These are phyloP conservation scores for Tricholoma sp. DNA, from an alignment of 768 basidiomycete species.

Conservation along the genomic window DNA sequence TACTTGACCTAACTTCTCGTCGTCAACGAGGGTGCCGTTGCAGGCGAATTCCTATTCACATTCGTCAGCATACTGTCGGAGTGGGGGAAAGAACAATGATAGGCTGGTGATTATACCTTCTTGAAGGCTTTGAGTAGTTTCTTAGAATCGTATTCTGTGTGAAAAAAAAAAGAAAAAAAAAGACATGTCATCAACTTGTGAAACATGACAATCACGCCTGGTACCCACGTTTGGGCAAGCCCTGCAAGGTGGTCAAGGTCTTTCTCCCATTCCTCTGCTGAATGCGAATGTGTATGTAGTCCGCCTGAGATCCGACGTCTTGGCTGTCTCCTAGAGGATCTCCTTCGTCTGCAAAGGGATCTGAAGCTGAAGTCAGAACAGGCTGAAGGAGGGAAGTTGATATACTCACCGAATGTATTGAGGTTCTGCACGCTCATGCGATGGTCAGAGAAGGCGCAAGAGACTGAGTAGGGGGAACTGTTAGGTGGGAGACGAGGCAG, in stretches of 20 bases:
- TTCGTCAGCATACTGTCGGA: constrained; percentile 1
- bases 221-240: constrained; percentile 79
- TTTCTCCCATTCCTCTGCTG: constrained; percentile 99
- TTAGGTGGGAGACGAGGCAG: constrained; percentile 20
- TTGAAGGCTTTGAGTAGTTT: constrained; percentile 99
- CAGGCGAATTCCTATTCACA: constrained; percentile 85
- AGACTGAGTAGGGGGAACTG: constrained; percentile 29
- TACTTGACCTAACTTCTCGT: constrained; percentile 94
- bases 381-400: constrained; percentile 11
- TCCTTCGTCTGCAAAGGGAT: constrained; percentile 95
- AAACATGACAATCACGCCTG: background rate
- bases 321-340: constrained; percentile 70
- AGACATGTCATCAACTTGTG: constrained; percentile 7
- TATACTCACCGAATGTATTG: constrained; percentile 64
- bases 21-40: constrained; percentile 94
- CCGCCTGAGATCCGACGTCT: constrained; percentile 76
- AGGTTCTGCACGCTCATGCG: constrained; percentile 96
- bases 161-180: too few relatives aligned
- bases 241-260: constrained; percentile 96
- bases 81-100: background rate
- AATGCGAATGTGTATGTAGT: constrained; percentile 94
- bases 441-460: constrained; percentile 42
- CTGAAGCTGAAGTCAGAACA: constrained; percentile 33
- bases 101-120: constrained; percentile 55
- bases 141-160: constrained; percentile 89